Percentiles rank a stretch among this genome's conserved stretches.
Conservation (phyloP, 108 stramenopile genomes). For the Fragilaria radians region DNA sequence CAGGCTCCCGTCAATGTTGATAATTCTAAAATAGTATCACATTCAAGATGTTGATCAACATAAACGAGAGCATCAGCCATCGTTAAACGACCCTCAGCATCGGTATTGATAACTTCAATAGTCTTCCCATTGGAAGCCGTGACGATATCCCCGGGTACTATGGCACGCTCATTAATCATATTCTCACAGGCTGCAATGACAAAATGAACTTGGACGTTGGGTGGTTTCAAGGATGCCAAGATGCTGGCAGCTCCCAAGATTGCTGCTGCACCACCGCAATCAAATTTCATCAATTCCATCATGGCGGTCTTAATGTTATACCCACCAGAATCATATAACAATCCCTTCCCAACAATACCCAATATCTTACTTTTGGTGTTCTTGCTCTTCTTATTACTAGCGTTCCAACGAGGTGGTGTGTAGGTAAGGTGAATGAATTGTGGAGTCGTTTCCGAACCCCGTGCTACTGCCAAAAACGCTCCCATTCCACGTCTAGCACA, state of each 20-base stretch:
- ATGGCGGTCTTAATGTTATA: conserved; percentile 75
- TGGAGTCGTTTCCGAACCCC: conserved; percentile 45
- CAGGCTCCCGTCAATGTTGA: conserved; percentile 50
- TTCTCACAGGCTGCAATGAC: conserved; percentile 49
- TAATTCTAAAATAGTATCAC: conserved; percentile 47
- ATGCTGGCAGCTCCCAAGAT: conserved; percentile 49
- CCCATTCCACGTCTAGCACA: conserved; percentile 50
- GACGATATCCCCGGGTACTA: conserved; percentile 59
- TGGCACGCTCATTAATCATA: conserved; percentile 58
- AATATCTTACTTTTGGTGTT: conserved; percentile 15
- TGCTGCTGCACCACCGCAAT: conserved; percentile 76
- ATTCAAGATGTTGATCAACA: conserved; percentile 41
- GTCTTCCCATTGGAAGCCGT: conserved; percentile 67
- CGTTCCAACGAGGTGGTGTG: conserved; percentile 16
- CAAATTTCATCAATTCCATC: conserved; percentile 86
- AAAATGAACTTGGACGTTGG: conserved; percentile 31
- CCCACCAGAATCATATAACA: conserved; percentile 68
- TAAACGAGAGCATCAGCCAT: conserved; percentile 70
- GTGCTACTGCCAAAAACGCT: conserved; percentile 50
- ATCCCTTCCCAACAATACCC: conserved; percentile 57
- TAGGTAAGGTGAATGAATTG: conserved; percentile 65
- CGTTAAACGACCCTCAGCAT: conserved; percentile 67
- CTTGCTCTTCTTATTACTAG: neutral
- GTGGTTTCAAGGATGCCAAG: conserved; percentile 9
- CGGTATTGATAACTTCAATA: conserved; percentile 66